phyloP scores from a whole-genome alignment of 306 rosid genomes.

The Quercus suber region DNA sequence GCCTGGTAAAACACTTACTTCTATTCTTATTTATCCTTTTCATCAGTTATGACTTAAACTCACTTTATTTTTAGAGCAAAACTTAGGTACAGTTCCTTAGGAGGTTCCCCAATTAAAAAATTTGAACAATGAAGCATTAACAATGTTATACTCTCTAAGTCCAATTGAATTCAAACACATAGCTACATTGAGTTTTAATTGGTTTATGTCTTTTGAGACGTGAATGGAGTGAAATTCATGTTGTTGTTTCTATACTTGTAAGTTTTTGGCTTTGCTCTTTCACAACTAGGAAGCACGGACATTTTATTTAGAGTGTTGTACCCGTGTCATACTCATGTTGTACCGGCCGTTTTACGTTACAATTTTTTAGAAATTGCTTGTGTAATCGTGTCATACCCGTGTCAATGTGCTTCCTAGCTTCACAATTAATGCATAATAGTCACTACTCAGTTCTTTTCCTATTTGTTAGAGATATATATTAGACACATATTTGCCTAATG shows the following conservation, averaged over 20 bases:
- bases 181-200: no score
- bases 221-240: background rate
- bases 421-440: background rate
- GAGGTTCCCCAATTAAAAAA: no score
- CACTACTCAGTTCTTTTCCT: background rate
- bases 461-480: no score
- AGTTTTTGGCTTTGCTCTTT: background rate
- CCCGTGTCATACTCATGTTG: rapidly evolving
- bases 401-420: no score
- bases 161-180: no score
- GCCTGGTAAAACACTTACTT: conserved; percentile 19
- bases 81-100: no score
- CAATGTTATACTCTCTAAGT: no score
- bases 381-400: no score
- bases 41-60: background rate
- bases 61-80: background rate
- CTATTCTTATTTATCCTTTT: background rate
- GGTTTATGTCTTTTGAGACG: background rate
- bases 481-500: no score
- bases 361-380: no score
- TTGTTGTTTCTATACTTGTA: background rate
- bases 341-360: no score
- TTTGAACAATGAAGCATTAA: no score
- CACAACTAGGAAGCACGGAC: background rate
- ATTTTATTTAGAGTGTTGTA: rapidly evolving